phyloP scores from a whole-genome alignment of 176 grass and related monocot species.

The Alloteropsis semialata region DNA sequence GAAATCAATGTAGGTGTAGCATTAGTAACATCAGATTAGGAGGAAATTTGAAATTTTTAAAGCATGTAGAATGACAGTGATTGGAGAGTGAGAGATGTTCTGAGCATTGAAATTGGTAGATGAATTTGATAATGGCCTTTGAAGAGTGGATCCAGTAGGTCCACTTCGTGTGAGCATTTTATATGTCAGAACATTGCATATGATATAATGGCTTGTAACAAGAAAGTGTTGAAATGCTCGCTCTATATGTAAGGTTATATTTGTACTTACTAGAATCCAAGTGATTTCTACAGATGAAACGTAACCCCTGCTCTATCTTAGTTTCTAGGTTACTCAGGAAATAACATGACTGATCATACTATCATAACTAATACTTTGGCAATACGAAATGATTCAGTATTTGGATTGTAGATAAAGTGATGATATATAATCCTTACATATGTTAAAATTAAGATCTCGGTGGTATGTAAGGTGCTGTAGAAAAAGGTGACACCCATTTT shows the following conservation, averaged over 20 bases:
- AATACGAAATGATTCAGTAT: background rate
- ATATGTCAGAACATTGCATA: background rate
- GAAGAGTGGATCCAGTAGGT: background rate
- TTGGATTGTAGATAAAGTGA: background rate
- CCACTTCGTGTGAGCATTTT: constrained; percentile 2
- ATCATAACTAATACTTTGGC: background rate
- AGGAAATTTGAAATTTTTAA: background rate
- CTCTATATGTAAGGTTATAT: background rate
- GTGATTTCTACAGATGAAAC: background rate
- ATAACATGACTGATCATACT: background rate
- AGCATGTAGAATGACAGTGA: background rate
- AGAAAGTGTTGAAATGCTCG: background rate
- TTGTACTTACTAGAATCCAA: background rate
- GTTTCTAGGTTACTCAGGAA: background rate
- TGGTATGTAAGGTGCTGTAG: background rate
- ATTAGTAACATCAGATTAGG: background rate
- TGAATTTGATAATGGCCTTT: background rate
- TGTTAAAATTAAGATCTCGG: constrained; percentile 9
- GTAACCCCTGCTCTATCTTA: background rate
- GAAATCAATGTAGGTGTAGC: background rate
- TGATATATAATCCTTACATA: constrained; percentile 11
- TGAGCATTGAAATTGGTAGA: background rate
- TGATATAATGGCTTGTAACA: background rate
- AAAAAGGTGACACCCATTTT: background rate
- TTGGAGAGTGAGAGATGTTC: background rate